phyloP scores from a whole-genome alignment of 768 basidiomycete genomes.

The Termitomyces titanicus region DNA sequence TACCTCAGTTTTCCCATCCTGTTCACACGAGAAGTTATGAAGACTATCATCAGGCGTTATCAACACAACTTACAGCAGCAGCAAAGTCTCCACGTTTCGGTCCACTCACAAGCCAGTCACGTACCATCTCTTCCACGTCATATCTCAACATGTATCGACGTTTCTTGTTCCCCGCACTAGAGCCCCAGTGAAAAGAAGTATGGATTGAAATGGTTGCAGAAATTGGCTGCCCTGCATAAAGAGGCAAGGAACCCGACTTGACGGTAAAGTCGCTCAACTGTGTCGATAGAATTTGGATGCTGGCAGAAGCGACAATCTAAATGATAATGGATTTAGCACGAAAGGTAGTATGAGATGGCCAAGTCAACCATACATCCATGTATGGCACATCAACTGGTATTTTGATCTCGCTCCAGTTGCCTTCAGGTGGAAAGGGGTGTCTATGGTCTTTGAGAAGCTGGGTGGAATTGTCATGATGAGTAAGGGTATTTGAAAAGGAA shows the following conservation, averaged over 20 bases:
- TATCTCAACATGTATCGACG: conserved; percentile 62
- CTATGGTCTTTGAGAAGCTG: conserved; percentile 43
- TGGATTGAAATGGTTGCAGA: conserved; percentile 59
- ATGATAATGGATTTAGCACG: conserved; percentile 1
- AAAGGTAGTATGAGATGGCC: background rate
- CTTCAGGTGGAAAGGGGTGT: conserved; percentile 33
- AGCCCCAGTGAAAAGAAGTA: conserved; percentile 79
- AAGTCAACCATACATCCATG: conserved; percentile 58
- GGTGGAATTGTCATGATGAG: background rate
- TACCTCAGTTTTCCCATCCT: conserved; percentile 62
- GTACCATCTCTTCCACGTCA: conserved; percentile 76
- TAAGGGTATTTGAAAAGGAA: background rate
- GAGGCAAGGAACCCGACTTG: conserved; percentile 28
- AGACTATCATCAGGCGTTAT: background rate
- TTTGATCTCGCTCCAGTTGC: conserved; percentile 68
- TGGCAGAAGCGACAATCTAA: conserved; percentile 66
- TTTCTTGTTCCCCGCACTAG: conserved; percentile 34
- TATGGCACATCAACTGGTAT: conserved; percentile 86
- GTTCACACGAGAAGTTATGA: background rate
- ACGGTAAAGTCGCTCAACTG: conserved; percentile 32
- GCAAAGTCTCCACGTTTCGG: conserved; percentile 81
- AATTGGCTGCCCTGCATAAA: conserved; percentile 91
- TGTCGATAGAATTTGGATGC: conserved; percentile 44
- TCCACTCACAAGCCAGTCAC: conserved; percentile 89
- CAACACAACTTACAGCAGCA: conserved; percentile 51